These are phyloP conservation scores for Cunninghamia lanceolata DNA, from an alignment of 75 land plant genomes.

Conservation along the genomic window DNA sequence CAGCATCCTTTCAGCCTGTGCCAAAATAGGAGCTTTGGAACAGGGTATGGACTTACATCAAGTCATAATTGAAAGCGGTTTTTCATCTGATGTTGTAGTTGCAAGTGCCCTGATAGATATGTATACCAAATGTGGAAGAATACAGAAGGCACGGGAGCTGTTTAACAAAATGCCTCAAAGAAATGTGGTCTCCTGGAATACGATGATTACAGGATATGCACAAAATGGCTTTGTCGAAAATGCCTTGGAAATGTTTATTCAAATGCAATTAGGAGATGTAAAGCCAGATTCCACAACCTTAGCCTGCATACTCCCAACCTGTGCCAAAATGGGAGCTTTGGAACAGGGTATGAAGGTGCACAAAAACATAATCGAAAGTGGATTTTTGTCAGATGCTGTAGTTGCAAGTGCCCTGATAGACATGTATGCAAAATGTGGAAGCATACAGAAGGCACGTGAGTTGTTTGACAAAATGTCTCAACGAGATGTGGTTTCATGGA, in stretches of 20 bases:
- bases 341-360: slow-evolving; percentile 53
- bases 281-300: slow-evolving; percentile 29
- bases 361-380: slow-evolving; percentile 21
- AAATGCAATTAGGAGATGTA: slow-evolving; percentile 28
- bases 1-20: slow-evolving; percentile 5
- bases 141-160: slow-evolving; percentile 21
- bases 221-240: slow-evolving; percentile 25
- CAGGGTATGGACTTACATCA: slow-evolving; percentile 30
- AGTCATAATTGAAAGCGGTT: slow-evolving; percentile 14
- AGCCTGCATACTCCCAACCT: slow-evolving; percentile 30
- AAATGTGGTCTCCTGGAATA: slow-evolving; percentile 23
- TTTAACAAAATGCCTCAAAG: slow-evolving; percentile 15
- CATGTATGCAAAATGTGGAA: slow-evolving; percentile 14
- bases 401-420: slow-evolving; percentile 22
- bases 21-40: slow-evolving; percentile 8
- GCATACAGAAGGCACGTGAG: not conserved
- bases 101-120: slow-evolving; percentile 36
- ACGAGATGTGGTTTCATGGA: not conserved
- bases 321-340: slow-evolving; percentile 35
- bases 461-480: not conserved
- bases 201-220: slow-evolving; percentile 23
- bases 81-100: slow-evolving; percentile 22
- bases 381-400: slow-evolving; percentile 16
- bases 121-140: slow-evolving; percentile 41
- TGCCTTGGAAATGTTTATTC: slow-evolving; percentile 23